Evolutionary conservation across 345 rosid species (phyloP), one percentile per base, ranked within the genome.

Genomic region (Reutealis trisperma): DNA sequence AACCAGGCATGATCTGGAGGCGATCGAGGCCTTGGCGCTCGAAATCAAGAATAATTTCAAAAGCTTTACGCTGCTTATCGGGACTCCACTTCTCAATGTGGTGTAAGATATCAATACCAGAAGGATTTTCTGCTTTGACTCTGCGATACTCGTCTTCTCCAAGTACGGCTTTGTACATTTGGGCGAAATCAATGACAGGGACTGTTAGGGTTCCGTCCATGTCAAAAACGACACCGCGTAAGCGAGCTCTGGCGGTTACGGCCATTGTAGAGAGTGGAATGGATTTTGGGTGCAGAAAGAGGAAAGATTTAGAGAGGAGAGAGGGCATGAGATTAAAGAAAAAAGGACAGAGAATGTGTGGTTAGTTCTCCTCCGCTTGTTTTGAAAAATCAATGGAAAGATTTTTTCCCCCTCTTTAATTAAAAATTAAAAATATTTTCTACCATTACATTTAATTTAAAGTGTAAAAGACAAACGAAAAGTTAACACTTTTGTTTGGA

Each of bases 1-100:
- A 72, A 93, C 98, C 98, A 12, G 97, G 97, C 99, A 95, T 92
- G 76, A 95, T 92, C 80, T 93, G 97, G 70, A 95, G 93, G 72
- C 88, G 87, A 63, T 92, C 94, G 22, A 90, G 90, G 44, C 97
- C 97, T 60, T 85, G 89, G 60, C 87, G 85, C 86, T 95, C 99
- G 77, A 76, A 87, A 80, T 92, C 92, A 32, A 90, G 89, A 32
- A 95, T 90, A 49, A 85, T 77, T 68, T 90, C 86, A 79, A 83
- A 85, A 7, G 97, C 99, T 47, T 66, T 78, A 44, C 77, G 85
- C 83, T 89, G 97, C 73, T 82, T 80, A 30, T 87, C 92, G 14
- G 94, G 85, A 75, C 77, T 75, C 93, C 92, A 95, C 2, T n/a
- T 78, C 85, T 92, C 98, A 52, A 95, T 89, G 78, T 80, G 91